phyloP scores from a whole-genome alignment of 208 protist genomes.

The Strigomonas culicis region DNA sequence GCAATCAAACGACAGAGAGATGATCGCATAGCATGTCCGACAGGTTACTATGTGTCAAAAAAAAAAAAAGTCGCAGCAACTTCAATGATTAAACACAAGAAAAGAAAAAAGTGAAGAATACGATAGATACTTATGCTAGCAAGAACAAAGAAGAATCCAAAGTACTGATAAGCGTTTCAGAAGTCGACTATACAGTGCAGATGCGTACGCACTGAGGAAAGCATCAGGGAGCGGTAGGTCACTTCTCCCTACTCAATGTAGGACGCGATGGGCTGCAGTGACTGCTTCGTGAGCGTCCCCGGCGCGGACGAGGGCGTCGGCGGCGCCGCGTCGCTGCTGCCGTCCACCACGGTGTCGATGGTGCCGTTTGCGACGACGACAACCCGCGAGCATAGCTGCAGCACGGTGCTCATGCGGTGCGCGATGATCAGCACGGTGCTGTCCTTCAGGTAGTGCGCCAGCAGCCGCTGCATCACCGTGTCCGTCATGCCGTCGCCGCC shows the following conservation, averaged over 20 bases:
- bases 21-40: not conserved
- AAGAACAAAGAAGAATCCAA: not conserved
- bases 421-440: conserved; percentile 96
- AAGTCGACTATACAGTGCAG: too few relatives aligned
- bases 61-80: conserved; percentile 2
- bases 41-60: not conserved
- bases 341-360: conserved; percentile 26
- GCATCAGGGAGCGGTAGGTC: not conserved
- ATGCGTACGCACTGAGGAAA: too few relatives aligned
- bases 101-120: conserved; percentile 2
- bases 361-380: conserved; percentile 56
- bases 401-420: conserved; percentile 92
- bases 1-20: not conserved
- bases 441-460: conserved; percentile 78
- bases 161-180: too few relatives aligned
- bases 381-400: conserved; percentile 82
- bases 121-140: not conserved
- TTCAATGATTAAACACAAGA: not conserved
- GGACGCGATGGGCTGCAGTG: conserved; percentile 7
- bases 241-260: conserved; percentile 10
- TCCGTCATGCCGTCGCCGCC: conserved; percentile 74
- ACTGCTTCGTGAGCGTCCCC: not conserved
- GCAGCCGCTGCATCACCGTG: conserved; percentile 68
- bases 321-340: not conserved
- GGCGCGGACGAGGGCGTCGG: not conserved